phyloP scores from a whole-genome alignment of 345 rosid genomes.

The Populus alba region DNA sequence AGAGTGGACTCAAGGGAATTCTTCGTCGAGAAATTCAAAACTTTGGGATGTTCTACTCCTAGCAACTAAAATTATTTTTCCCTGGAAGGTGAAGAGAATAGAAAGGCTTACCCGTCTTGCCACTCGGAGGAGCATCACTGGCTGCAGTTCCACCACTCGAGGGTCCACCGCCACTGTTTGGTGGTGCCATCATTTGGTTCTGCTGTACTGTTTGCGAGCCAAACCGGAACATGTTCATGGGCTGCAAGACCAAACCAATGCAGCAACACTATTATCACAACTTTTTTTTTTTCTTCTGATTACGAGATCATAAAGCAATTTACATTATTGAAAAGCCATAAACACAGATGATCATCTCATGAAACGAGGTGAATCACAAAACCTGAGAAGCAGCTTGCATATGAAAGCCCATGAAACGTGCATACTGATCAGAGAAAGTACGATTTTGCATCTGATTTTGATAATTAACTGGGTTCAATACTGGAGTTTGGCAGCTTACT shows the following conservation, averaged over 20 bases:
- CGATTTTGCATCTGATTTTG: neutral
- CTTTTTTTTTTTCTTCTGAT: neutral
- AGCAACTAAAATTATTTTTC: neutral
- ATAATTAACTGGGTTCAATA: neutral
- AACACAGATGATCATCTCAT: neutral
- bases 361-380: neutral
- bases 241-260: neutral
- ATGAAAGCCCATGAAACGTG: neutral
- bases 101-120: neutral
- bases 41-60: neutral
- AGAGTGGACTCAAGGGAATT: neutral
- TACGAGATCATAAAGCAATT: neutral
- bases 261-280: neutral
- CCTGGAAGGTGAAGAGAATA: neutral
- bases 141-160: neutral
- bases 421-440: neutral
- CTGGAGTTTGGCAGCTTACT: neutral
- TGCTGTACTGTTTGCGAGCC: neutral
- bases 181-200: neutral
- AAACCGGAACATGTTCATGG: neutral
- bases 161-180: neutral
- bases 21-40: neutral
- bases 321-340: neutral
- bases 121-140: neutral
- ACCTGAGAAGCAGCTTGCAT: neutral